Evolutionary conservation across 495 filamentous ascomycete species (phyloP), one percentile per base, ranked within the genome.

Genomic region (Schizothecium vesticola): DNA sequence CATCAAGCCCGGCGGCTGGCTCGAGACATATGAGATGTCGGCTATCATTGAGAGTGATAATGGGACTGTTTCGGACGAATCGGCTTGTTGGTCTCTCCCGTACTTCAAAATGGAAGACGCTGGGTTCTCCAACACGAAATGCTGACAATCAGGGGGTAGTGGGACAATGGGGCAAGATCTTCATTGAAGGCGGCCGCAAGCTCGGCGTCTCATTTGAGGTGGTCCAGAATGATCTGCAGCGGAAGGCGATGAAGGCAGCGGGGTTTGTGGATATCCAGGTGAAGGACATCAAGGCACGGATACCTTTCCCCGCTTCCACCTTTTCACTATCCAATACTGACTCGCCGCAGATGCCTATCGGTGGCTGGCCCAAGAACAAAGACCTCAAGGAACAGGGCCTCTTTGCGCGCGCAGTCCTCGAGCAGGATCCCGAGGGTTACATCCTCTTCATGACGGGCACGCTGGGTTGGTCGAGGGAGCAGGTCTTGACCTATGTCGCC

Each of bases 351-450:
- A 74, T 80, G 71, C 85, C 84, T 1, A 72, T 85, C 57, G 83
- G 83, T 6, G 74, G 77, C 10, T 88, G 86, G 86, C 74, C 83
- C 2, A 74, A 67, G 19, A 82, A 88, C 33, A 70, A 71, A 26
- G 78, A 80, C 29, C 59, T 82, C 25, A 85, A 80, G 70, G 79
- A 84, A 70, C 75, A 86, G 22, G 86, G 86, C 3, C 68, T 67
- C 26, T 78, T 69, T 33, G 67, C 66, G 9, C 69, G 72, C 28
- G 65, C 74, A 0, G 74, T 72, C n/a, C 65, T 79, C 3, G 71
- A 72, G 43, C 69, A 75, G 61, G 78, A 80, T 56, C 57, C 70
- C 12, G 76, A 80, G 62, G 80, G 82, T 8, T 86, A 83, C 72
- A 79, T 77, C 3, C 75, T 83, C 69, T 79, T 80, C 57, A 75